Evolutionary conservation across 129 eudicot genomes (phyloP).

Genomic region (Rutidosis leptorrhynchoides): DNA sequence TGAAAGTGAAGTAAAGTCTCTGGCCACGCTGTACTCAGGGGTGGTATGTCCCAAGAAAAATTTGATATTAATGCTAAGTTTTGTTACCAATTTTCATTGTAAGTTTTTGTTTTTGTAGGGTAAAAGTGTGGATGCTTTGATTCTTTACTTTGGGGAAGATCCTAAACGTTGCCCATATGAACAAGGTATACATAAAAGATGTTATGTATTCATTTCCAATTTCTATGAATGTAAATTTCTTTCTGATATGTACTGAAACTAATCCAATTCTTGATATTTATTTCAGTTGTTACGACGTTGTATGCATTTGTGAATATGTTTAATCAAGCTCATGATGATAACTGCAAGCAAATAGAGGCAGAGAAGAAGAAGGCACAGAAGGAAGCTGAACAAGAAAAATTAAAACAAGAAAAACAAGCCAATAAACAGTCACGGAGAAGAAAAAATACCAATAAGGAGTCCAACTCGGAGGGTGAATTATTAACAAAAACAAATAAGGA

Average conservation of each 20-base stretch:
- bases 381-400: conserved; percentile 30
- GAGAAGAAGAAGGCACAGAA: conserved; percentile 69
- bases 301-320: conserved; percentile 73
- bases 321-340: conserved; percentile 65
- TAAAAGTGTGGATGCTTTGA: conserved; percentile 73
- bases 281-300: conserved; percentile 68
- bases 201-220: too few species aligned
- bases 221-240: too few species aligned
- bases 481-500: conserved; percentile 16
- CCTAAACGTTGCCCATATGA: conserved; percentile 79
- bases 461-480: not conserved
- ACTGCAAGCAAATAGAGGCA: conserved; percentile 69
- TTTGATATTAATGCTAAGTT: not conserved
- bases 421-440: conserved; percentile 9
- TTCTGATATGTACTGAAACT: not conserved
- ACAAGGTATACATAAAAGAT: conserved; percentile 54
- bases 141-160: conserved; percentile 93
- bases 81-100: conserved; percentile 9
- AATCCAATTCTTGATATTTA: conserved; percentile 7
- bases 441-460: conserved; percentile 21
- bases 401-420: conserved; percentile 17
- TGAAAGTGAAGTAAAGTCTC: conserved; percentile 79
- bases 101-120: conserved; percentile 47
- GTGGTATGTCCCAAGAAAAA: conserved; percentile 57
- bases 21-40: conserved; percentile 65